phyloP scores from a whole-genome alignment of 495 filamentous ascomycete species.

The Cryomyces minteri region DNA sequence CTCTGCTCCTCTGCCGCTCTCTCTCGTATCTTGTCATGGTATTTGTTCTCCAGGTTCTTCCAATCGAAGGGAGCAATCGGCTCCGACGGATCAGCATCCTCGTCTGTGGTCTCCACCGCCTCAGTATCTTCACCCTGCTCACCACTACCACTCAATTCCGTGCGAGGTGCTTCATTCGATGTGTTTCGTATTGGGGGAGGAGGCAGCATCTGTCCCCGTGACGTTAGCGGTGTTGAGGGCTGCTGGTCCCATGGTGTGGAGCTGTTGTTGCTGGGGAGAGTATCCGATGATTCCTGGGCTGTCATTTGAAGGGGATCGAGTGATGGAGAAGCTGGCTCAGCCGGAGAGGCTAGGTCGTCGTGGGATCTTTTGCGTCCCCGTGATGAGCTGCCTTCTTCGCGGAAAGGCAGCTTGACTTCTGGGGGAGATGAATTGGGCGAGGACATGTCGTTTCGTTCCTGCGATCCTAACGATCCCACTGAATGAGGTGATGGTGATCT shows the following conservation, averaged over 20 bases:
- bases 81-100: background rate
- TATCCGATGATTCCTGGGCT: too few relatives aligned
- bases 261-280: background rate
- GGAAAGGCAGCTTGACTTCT: too few relatives aligned
- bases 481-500: too few relatives aligned
- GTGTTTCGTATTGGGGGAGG: background rate
- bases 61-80: constrained; percentile 9
- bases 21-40: constrained; percentile 7
- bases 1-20: constrained; percentile 1
- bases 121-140: background rate
- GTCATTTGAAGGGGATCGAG: too few relatives aligned
- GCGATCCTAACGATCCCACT: too few relatives aligned
- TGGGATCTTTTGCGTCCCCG: too few relatives aligned
- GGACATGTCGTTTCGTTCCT: too few relatives aligned
- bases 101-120: background rate
- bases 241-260: background rate
- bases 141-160: background rate
- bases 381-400: too few relatives aligned
- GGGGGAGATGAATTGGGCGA: too few relatives aligned
- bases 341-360: too few relatives aligned
- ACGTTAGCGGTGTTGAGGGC: background rate
- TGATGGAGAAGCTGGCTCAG: too few relatives aligned
- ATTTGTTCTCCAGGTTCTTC: constrained; percentile 4
- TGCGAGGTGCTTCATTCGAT: background rate
- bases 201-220: background rate